These are phyloP conservation scores for Meyerozyma elateridarum DNA, from an alignment of 1,139 yeast species.

Conservation along the genomic window DNA sequence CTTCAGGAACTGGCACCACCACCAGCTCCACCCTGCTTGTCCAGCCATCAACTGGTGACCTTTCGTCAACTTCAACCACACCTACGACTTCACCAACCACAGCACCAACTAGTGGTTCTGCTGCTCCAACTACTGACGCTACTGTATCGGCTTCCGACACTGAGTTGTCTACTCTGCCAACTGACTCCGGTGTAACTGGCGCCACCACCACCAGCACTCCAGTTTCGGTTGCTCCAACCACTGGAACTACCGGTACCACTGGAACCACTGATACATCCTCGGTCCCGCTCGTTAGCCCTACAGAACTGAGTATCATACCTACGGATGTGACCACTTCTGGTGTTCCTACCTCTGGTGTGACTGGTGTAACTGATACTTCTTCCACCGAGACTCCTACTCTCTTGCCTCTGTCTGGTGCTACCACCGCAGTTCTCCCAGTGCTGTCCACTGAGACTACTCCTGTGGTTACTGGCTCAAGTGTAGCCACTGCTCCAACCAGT, in stretches of 20 bases:
- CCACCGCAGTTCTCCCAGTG: conserved; percentile 8
- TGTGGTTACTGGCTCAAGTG: conserved; percentile 1
- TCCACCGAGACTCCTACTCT: no score
- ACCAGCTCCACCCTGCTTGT: background rate
- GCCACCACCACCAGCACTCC: conserved; percentile 5
- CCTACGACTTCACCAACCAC: conserved; percentile 1
- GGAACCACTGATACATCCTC: conserved; percentile 2
- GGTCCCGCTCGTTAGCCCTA: background rate
- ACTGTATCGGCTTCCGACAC: conserved; percentile 1
- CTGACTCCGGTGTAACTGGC: background rate
- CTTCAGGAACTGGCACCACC: background rate
- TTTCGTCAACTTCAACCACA: conserved; percentile 5
- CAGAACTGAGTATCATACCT: background rate
- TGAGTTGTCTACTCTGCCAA: background rate
- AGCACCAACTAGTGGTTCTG: background rate
- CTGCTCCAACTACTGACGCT: conserved; percentile 4
- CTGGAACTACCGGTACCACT: background rate
- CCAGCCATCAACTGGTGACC: background rate
- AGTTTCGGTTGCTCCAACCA: conserved; percentile 5
- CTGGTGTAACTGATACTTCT: background rate
- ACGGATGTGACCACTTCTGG: background rate
- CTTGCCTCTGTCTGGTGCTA: conserved; percentile 6
- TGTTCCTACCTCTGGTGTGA: background rate
- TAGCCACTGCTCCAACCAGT: conserved; percentile 7
- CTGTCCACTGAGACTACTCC: background rate